These are phyloP conservation scores for Dictyostelium intermedium DNA, from an alignment of 78 protist species.

Conservation along the genomic window DNA sequence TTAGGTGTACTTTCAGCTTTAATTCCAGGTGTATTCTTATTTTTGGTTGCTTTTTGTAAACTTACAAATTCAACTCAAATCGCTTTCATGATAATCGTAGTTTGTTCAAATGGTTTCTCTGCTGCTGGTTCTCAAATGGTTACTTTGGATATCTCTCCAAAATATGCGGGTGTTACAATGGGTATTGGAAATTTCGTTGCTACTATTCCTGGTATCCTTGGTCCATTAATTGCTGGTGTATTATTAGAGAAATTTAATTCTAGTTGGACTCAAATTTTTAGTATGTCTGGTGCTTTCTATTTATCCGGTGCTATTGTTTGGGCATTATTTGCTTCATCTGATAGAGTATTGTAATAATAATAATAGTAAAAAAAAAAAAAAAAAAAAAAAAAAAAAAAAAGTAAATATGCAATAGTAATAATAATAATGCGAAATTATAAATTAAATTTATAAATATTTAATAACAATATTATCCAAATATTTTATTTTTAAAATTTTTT, in stretches of 20 bases:
- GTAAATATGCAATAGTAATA: too few relatives aligned
- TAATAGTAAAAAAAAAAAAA: not conserved
- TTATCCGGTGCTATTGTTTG: slow-evolving; percentile 28
- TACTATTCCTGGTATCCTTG: slow-evolving; percentile 51
- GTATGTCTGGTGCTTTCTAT: slow-evolving; percentile 11
- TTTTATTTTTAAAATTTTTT: too few relatives aligned
- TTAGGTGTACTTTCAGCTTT: slow-evolving; percentile 9
- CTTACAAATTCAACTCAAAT: not conserved
- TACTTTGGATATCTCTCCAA: slow-evolving; percentile 36
- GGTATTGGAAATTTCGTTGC: slow-evolving; percentile 46
- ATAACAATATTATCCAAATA: too few relatives aligned
- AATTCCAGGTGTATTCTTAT: slow-evolving; percentile 39
- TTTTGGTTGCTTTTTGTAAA: slow-evolving; percentile 11
- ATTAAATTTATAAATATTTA: too few relatives aligned
- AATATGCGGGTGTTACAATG: slow-evolving; percentile 24
- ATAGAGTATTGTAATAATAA: not conserved
- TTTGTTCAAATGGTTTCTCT: slow-evolving; percentile 23
- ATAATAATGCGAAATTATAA: too few relatives aligned
- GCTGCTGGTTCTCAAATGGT: slow-evolving; percentile 3
- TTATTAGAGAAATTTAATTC: slow-evolving; percentile 4
- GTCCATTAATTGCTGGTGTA: slow-evolving; percentile 32
- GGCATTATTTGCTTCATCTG: slow-evolving; percentile 16
- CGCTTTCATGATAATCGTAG: not conserved
- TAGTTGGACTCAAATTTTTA: slow-evolving; percentile 11
- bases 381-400: not conserved